Evolutionary conservation across 768 basidiomycete species (phyloP), one percentile per base, ranked within the genome.

Genomic region (Suillus ampliporus): DNA sequence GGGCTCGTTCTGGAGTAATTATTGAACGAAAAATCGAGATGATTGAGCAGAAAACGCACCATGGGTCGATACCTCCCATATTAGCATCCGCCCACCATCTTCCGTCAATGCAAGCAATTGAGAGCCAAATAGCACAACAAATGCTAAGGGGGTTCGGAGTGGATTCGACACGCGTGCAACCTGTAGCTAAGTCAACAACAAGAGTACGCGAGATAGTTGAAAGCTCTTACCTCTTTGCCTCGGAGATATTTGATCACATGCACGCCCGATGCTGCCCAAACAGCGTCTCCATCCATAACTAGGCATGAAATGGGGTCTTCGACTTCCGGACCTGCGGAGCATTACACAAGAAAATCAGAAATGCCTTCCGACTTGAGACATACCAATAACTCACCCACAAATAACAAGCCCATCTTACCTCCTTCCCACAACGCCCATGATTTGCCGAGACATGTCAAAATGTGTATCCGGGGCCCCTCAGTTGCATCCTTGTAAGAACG

Each of bases 401-500:
- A 99, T 41, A 98, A 82, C 61, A 99, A 77, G 37, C 82, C 83
- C 93, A 99, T 95, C 77, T 90, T 95, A 31, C 89, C 92, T 23
- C 94, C 96, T 68, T 97, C 95, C 97, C 97, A 99, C 71, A 97
- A 80, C 19, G 95, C 92, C 96, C 96, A 99, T 66, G 92, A 86
- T 62, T 81, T 86, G 7, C 97, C 96, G 9, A 98, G 77, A 69
- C 92, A 95, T 13, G 94, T 96, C 38, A 97, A 76, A 47, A 99
- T 79, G 65, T 94, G 90, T 61, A 96, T 82, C 52, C 86, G 85
- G 1, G 96, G 95, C 3, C 91, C 92, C 21, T 90, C 90, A 1
- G 92, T 86, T 23, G 93, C 87, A 28, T 93, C 93, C 73, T 95
- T 96, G 70, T 89, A 82, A 1, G 91, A 87, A 59, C 94, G 86